Conservation (phyloP, 352 stramenopile genomes). For the Phytopythium boreale region DNA sequence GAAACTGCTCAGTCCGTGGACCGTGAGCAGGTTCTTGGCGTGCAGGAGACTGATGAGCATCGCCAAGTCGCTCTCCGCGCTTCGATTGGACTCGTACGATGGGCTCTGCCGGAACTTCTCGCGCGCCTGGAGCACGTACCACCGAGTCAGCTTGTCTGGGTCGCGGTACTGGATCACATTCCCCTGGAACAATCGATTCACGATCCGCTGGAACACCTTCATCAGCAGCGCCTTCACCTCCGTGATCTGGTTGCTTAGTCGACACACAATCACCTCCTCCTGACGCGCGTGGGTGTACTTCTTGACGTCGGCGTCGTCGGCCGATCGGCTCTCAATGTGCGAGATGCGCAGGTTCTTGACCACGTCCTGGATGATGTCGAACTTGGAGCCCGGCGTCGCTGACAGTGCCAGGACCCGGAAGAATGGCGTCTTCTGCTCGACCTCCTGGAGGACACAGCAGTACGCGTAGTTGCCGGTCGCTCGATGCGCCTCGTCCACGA, state of each 20-base stretch:
- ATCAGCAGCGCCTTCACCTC: slow-evolving; percentile 67
- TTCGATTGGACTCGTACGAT: slow-evolving; percentile 59
- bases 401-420: slow-evolving; percentile 95
- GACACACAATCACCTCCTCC: slow-evolving; percentile 83
- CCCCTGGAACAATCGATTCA: slow-evolving; percentile 44
- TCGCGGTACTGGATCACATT: slow-evolving; percentile 72
- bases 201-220: slow-evolving; percentile 56
- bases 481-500: slow-evolving; percentile 98
- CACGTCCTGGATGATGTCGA: slow-evolving; percentile 95
- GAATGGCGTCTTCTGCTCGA: slow-evolving; percentile 59
- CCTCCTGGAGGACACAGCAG: slow-evolving; percentile 85
- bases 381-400: slow-evolving; percentile 96
- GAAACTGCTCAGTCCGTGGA: slow-evolving; percentile 74
- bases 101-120: slow-evolving; percentile 70
- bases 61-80: slow-evolving; percentile 73
- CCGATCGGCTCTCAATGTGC: slow-evolving; percentile 94
- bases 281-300: slow-evolving; percentile 82
- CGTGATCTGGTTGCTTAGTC: slow-evolving; percentile 49
- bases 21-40: slow-evolving; percentile 72
- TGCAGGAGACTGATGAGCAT: slow-evolving; percentile 74
- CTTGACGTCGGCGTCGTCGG: slow-evolving; percentile 94
- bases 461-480: slow-evolving; percentile 97
- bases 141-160: slow-evolving; percentile 73
- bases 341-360: slow-evolving; percentile 93
- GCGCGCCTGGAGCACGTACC: slow-evolving; percentile 74